phyloP scores from a whole-genome alignment of 495 filamentous ascomycete species.

The Schizothecium vesticola region DNA sequence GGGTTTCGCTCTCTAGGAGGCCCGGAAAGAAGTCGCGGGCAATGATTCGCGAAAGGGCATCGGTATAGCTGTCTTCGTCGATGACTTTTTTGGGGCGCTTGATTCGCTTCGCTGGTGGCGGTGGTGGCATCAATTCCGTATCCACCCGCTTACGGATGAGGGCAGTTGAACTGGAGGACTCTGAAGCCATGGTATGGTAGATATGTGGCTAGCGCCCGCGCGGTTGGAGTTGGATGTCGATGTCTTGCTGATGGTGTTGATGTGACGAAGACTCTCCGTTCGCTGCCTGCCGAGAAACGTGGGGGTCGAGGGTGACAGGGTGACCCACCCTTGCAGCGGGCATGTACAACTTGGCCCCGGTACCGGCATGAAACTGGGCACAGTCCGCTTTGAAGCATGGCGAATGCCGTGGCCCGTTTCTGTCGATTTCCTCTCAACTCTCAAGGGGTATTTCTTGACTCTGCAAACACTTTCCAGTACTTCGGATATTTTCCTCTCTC shows the following conservation, averaged over 20 bases:
- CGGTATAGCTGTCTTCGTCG: constrained; percentile 91
- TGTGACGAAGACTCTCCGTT: not conserved
- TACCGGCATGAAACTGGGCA: not conserved
- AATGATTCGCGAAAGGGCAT: constrained; percentile 88
- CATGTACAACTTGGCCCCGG: not conserved
- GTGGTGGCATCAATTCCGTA: constrained; percentile 80
- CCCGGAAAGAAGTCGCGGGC: constrained; percentile 96
- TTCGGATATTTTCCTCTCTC: too few relatives aligned
- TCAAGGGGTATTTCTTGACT: too few relatives aligned
- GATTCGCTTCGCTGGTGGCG: constrained; percentile 82
- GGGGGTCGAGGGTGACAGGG: not conserved
- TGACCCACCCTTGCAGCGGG: not conserved
- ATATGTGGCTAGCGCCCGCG: not conserved
- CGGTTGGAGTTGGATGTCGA: not conserved
- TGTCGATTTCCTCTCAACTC: too few relatives aligned
- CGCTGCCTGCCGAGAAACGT: not conserved
- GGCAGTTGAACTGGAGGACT: constrained; percentile 29
- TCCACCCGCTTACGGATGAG: constrained; percentile 63
- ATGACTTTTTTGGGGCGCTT: constrained; percentile 86
- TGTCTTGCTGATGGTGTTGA: not conserved
- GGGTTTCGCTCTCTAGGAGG: constrained; percentile 73
- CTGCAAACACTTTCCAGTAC: too few relatives aligned
- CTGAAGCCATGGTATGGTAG: constrained; percentile 28
- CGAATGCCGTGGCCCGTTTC: not conserved
- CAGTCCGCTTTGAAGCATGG: not conserved